Base-by-base conservation (phyloP, 441 rosid species). In the Erysimum cheiri region DNA sequence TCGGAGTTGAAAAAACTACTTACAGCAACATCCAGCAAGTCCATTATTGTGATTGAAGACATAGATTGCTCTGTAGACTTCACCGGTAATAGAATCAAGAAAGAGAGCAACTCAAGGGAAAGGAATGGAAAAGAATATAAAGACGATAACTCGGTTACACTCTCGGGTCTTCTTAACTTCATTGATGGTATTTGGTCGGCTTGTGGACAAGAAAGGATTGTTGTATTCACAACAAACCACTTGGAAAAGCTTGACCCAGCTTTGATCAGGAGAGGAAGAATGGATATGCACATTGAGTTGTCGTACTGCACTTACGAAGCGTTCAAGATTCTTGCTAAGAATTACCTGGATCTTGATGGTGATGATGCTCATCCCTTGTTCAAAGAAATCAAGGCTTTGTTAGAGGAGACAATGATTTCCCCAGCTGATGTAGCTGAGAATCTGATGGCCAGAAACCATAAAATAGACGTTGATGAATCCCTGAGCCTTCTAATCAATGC, bases 141-240 rank as follows among this genome's bases (percentile, higher is more conserved):
- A 28, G 85, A 80, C 46, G 90, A 87, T 47, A 69, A 64, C 48
- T 58, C 84, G 66, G 96, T 87, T 29, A 87, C 96, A 14, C 82
- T 89, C 4, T 91, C 93, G 2, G 93, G 93, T 2, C 74, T 88
- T 36, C 52, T 91, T 65, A 91, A 91, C 82, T 88, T 88, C 75
- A 87, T 88, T 32, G 95, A 91, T 64, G 95, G 93, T 17, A 69
- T 88, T 24, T 91, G 95, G 95, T 91, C 97, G 0, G 86, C 97
- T 7, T 85, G 90, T 57, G 89, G 93, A 4, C 88, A 90, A 19
- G 95, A 87, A 69, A 88, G 90, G 67, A 72, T 91, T 54, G 82
- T 88, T 67, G 86, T 87, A 5, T 88, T 87, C 53, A 87, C 93
- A 5, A 87, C 95, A 1, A 88, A 91, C 69, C 83, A 82, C 33